Evolutionary conservation across 2,329 filamentous ascomycete species (phyloP), one percentile per base, ranked within the genome.

Genomic region (Dendrostoma leiphaemia): DNA sequence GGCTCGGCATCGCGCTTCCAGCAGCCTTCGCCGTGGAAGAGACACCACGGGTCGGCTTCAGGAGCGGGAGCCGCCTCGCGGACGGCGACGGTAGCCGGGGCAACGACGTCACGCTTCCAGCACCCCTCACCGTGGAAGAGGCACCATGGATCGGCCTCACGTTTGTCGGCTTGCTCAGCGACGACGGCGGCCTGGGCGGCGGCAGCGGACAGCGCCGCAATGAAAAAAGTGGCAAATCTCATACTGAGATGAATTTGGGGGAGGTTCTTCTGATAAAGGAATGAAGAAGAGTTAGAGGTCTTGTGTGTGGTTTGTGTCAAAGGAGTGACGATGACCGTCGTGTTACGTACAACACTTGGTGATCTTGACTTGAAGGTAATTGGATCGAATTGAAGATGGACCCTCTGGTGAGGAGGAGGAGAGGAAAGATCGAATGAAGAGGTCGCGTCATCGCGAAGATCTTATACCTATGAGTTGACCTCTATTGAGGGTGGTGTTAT

Each of bases 21-120:
- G 71, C 71, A 73, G 6, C 64, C 56, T 54, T 67, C 61, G 19
- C 70, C 68, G 23, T 60, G 61, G 35, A 59, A 58, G n/a, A 54
- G 56, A 35, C 55, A 61, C 48, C 49, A 57, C 23, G 51, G 37
- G 19, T 51, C 35, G 35, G 64, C 58, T 23, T 56, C 56, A 38
- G 49, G 15, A 31, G 48, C 43, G 29, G 51, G 28, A 8, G 34
- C 52, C 19, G 29, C 51, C 48, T 56, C 56, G 31, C 56, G 56
- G 17, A 31, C 34, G 24, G 43, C 19, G 31, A 32, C 13, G 17
- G 46, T 19, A 12, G 34, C 46, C n/a, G 40, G 9, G 28, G 28
- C 64, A n/a, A 69, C 72, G 56, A 72, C 73, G 63, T 72, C 72
- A 59, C 67, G 67, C 61, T 74, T 72, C 64, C 66, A 71, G 70